Conservation (phyloP, 371 early-diverging fungal species). For the Mortierella sp. region DNA sequence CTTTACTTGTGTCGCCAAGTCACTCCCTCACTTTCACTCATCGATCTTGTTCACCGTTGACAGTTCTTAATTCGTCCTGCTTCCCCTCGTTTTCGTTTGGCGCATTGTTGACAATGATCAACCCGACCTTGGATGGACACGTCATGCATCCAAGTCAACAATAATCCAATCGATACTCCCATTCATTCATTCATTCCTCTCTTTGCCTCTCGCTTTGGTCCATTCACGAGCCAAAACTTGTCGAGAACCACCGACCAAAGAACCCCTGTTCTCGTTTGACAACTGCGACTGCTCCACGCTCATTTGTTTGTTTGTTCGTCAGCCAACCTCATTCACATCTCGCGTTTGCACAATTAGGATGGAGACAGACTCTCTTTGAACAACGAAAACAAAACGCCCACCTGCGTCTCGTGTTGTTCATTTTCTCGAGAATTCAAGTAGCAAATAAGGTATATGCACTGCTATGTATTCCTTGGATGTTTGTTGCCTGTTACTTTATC, state of each 20-base stretch:
- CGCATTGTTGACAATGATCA: background rate
- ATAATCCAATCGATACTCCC: background rate
- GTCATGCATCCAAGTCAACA: background rate
- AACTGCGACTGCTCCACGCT: background rate
- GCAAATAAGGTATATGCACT: background rate
- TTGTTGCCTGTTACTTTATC: constrained; percentile 3
- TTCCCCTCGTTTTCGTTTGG: too few species aligned
- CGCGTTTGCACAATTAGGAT: too few species aligned
- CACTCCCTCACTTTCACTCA: background rate
- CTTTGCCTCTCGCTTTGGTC: background rate
- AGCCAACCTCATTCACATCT: too few species aligned
- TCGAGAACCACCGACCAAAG: too few species aligned
- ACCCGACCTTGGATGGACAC: background rate
- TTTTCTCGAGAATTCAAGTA: background rate
- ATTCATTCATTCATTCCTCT: background rate
- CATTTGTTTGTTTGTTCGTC: background rate
- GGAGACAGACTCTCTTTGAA: background rate
- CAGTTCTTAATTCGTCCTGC: too few species aligned
- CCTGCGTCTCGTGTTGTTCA: background rate
- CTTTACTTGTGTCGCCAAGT: too few species aligned
- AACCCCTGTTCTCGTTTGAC: background rate
- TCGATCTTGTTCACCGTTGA: background rate
- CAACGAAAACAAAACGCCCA: background rate
- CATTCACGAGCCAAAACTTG: background rate
- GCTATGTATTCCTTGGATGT: background rate